These are phyloP conservation scores for Cenchrus americanus DNA, from an alignment of 176 grass and related monocot genomes.

Conservation along the genomic window DNA sequence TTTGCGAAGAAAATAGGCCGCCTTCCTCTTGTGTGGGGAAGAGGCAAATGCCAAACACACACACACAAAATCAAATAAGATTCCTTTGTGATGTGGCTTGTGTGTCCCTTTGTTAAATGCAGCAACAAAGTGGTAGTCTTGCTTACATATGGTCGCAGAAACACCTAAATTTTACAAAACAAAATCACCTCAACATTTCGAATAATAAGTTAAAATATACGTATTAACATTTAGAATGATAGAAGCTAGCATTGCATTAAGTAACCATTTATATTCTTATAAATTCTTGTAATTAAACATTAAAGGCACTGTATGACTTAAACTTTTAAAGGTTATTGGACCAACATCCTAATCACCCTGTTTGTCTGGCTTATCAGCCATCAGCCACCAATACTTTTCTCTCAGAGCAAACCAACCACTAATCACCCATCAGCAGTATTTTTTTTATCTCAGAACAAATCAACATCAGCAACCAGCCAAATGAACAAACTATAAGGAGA, in stretches of 20 bases:
- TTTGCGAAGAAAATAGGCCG: neutral
- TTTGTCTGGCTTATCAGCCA: no score
- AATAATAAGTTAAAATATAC: neutral
- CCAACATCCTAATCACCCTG: neutral
- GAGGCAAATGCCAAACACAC: neutral
- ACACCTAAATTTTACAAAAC: neutral
- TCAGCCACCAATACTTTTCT: no score
- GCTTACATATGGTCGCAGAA: neutral
- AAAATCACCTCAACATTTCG: neutral
- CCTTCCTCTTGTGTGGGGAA: neutral
- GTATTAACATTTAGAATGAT: neutral
- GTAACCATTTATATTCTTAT: neutral
- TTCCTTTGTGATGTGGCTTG: neutral
- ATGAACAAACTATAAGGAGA: neutral
- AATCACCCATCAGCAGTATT: no score
- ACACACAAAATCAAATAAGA: neutral
- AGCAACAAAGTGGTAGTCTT: neutral
- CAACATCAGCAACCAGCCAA: no score
- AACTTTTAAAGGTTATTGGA: neutral
- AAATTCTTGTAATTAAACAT: neutral
- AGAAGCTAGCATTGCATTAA: neutral
- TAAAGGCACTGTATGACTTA: neutral
- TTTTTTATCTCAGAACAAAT: no score
- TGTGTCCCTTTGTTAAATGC: neutral
- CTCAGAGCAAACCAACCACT: no score